Percentiles rank a stretch among this genome's conserved stretches.
Conservation (phyloP, 495 filamentous ascomycete species). For the Parmelia sp. region DNA sequence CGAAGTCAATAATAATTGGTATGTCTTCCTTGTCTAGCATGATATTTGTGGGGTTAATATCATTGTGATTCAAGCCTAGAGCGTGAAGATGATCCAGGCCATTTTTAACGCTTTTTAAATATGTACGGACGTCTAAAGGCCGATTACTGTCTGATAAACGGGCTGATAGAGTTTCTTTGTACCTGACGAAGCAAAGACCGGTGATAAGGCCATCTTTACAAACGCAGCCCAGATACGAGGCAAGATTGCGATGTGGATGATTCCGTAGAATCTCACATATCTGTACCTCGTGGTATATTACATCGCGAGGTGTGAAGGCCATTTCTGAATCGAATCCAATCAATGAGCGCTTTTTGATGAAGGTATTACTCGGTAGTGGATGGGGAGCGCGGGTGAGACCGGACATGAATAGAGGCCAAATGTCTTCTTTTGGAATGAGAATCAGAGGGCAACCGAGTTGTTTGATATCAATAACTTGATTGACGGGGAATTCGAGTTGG, state of each 20-base stretch:
- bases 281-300: conserved; percentile 27
- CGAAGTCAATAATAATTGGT: conserved; percentile 41
- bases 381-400: not conserved
- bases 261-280: conserved; percentile 32
- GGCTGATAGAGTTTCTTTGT: not conserved
- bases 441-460: not conserved
- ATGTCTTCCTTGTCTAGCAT: conserved; percentile 33
- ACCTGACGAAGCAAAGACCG: conserved; percentile 22
- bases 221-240: conserved; percentile 2
- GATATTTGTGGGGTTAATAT: conserved; percentile 37
- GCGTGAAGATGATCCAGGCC: conserved; percentile 37
- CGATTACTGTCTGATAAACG: conserved; percentile 17
- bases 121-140: conserved; percentile 23
- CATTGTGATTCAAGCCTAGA: conserved; percentile 36
- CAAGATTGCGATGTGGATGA: not conserved
- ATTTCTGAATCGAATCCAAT: not conserved
- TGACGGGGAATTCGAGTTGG: not conserved
- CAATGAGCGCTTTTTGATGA: not conserved
- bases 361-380: not conserved
- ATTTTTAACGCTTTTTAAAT: conserved; percentile 30
- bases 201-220: conserved; percentile 31
- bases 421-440: not conserved
- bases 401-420: not conserved
- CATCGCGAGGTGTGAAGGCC: conserved; percentile 11
- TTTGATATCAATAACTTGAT: not conserved